Conservation (phyloP, 2,329 filamentous ascomycete genomes). For the Calonectria crousiana region DNA sequence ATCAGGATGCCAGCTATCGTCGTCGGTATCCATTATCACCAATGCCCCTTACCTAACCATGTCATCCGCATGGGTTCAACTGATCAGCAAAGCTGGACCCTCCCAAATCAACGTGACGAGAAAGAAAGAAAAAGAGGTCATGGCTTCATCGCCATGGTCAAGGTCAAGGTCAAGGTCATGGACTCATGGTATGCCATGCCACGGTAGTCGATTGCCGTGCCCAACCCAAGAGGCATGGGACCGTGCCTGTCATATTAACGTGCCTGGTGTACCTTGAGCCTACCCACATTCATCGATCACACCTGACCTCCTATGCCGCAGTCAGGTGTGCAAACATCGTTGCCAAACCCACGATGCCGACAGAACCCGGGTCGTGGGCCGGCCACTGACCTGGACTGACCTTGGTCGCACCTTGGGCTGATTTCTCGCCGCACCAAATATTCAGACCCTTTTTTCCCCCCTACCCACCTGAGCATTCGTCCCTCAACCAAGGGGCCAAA, state of each 20-base stretch:
- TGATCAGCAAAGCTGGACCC: slow-evolving; percentile 3
- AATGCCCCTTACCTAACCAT: slow-evolving; percentile 9
- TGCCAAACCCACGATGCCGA: slow-evolving; percentile 30
- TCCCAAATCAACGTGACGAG: neutral
- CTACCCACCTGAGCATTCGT: slow-evolving; percentile 23
- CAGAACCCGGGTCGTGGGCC: slow-evolving; percentile 36
- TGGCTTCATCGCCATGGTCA: neutral
- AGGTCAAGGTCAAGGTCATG: neutral
- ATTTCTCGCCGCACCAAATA: slow-evolving; percentile 28
- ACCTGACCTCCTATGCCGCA: slow-evolving; percentile 18
- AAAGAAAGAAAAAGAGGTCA: neutral
- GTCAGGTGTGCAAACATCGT: slow-evolving; percentile 17
- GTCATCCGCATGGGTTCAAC: slow-evolving; percentile 7
- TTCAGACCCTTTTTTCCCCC: slow-evolving; percentile 30
- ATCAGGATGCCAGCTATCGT: slow-evolving; percentile 2
- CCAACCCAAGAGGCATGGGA: neutral
- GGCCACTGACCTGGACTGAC: slow-evolving; percentile 41
- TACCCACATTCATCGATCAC: slow-evolving; percentile 14
- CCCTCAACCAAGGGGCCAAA: neutral
- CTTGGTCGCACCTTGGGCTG: slow-evolving; percentile 38
- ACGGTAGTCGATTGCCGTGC: slow-evolving; percentile 24
- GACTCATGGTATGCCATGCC: neutral
- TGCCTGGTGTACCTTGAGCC: neutral
- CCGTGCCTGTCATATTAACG: neutral
- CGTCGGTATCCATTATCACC: neutral